phyloP scores from a whole-genome alignment of 148 eudicot species.

The Euryodendron excelsum region DNA sequence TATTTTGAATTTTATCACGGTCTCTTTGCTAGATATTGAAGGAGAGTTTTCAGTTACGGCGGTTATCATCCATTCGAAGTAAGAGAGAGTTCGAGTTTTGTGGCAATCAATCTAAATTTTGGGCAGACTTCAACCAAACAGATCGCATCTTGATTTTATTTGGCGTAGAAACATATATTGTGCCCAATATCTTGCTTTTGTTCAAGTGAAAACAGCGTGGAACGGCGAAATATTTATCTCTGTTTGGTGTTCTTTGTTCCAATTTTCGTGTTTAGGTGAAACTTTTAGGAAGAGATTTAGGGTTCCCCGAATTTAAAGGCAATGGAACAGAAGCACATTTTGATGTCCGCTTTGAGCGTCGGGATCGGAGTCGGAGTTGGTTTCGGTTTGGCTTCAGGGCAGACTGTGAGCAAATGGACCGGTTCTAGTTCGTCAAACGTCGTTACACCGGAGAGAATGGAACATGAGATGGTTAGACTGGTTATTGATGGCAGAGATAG shows the following conservation, averaged over 20 bases:
- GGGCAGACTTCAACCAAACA: background rate
- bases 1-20: background rate
- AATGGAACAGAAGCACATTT: conserved; percentile 73
- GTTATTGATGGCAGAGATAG: conserved; percentile 62
- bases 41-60: background rate
- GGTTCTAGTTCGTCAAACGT: conserved; percentile 32
- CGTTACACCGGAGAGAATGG: conserved; percentile 58
- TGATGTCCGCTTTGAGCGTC: conserved; percentile 84
- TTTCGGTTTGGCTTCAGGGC: conserved; percentile 78
- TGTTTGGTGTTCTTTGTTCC: too few relatives aligned
- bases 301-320: background rate
- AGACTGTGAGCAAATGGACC: conserved; percentile 60
- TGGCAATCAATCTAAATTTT: too few relatives aligned
- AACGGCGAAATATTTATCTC: background rate
- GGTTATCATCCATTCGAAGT: background rate
- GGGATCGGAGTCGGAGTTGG: conserved; percentile 95
- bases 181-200: background rate
- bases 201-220: background rate
- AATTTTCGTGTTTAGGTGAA: background rate
- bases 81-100: background rate
- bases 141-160: background rate
- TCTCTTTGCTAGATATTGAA: background rate
- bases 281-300: background rate
- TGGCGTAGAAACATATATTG: too few relatives aligned
- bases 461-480: conserved; percentile 64